Base-by-base conservation (phyloP, 2,329 filamentous ascomycete species). In the Colletotrichum graminicola region DNA sequence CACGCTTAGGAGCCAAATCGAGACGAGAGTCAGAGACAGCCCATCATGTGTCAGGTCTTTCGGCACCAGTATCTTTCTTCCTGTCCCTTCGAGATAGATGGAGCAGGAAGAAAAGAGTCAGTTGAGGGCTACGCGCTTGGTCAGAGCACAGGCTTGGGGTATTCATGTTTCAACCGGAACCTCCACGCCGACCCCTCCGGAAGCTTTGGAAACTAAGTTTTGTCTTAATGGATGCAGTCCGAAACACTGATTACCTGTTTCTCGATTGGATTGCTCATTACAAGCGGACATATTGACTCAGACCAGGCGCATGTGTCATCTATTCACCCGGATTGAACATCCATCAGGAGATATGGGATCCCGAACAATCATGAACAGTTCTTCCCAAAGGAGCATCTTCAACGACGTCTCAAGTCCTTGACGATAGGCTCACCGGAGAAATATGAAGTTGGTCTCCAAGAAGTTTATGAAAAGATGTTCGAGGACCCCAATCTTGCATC, bases 381-480 rank as follows among this genome's bases (percentile, higher is more conserved):
- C 43, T 5, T 21, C n/a, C 1, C 5, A 47, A 5, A 4, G 7
- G 1, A 41, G 39, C 43, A n/a, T 14, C 41, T 3, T 45, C 3
- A 6, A 10, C 43, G 21, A 45, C 4, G 5, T 23, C 5, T 12
- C 4, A 23, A 47, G 21, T n/a, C 4, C 4, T 47, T 12, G 10
- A n/a, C 21, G 43, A n/a, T 21, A 12, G 8, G 4, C 8, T 12
- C 10, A n/a, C 21, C 2, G 21, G 21, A 10, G 2, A n/a, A n/a
- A 12, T 10, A 4, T n/a, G 21, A 6, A 11, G 4, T 6, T 5
- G 4, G 11, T 5, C 21, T 23, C 43, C 2, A 12, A n/a, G 10
- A 2, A 3, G 8, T 47, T 10, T 12, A n/a, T 3, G 21, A 7
- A 0, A 7, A n/a, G 21, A 23, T 5, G 3, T 5, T 12, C 21